Percentiles rank a stretch among this genome's conserved stretches.
Evolutionary conservation across 352 stramenopile species (phyloP).

Genomic region (Pythium apleroticum): DNA sequence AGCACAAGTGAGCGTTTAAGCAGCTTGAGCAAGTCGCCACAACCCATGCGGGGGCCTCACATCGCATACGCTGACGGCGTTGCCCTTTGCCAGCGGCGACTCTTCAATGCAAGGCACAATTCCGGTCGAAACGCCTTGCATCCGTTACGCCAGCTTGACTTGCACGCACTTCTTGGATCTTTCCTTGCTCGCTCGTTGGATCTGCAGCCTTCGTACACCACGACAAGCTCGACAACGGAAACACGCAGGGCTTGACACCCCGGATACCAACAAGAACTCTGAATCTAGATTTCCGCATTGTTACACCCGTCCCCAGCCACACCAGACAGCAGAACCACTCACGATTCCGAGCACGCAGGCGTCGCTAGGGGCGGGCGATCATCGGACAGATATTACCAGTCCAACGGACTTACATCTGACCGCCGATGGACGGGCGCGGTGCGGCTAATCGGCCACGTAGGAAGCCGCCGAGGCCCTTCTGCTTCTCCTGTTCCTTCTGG

Average conservation of each 20-base stretch:
- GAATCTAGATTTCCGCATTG: slow-evolving; percentile 23
- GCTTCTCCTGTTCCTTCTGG: slow-evolving; percentile 78
- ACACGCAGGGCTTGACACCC: slow-evolving; percentile 2
- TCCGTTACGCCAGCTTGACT: slow-evolving; percentile 11
- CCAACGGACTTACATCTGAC: slow-evolving; percentile 20
- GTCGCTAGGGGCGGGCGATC: not conserved
- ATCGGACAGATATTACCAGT: not conserved
- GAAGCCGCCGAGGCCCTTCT: slow-evolving; percentile 84
- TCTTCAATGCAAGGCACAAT: slow-evolving; percentile 12
- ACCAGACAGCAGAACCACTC: not conserved
- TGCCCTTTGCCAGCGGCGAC: not conserved
- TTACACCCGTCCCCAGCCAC: not conserved
- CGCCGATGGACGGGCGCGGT: slow-evolving; percentile 40
- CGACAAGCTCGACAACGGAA: not conserved
- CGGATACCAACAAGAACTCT: slow-evolving; percentile 12
- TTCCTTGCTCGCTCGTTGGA: not conserved
- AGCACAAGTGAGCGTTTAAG: not conserved
- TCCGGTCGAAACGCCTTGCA: not conserved
- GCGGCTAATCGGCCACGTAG: slow-evolving; percentile 70
- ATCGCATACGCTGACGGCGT: not conserved
- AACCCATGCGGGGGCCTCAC: not conserved
- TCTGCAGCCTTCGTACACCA: not conserved
- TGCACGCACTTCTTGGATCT: slow-evolving; percentile 1
- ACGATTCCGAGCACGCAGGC: not conserved
- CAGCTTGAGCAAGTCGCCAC: slow-evolving; percentile 3